A percentile compares a stretch with the other conserved stretches of the same genome.
These are phyloP conservation scores for Geranomyces michiganensis DNA, from an alignment of 192 early-diverging fungal species.

Conservation along the genomic window DNA sequence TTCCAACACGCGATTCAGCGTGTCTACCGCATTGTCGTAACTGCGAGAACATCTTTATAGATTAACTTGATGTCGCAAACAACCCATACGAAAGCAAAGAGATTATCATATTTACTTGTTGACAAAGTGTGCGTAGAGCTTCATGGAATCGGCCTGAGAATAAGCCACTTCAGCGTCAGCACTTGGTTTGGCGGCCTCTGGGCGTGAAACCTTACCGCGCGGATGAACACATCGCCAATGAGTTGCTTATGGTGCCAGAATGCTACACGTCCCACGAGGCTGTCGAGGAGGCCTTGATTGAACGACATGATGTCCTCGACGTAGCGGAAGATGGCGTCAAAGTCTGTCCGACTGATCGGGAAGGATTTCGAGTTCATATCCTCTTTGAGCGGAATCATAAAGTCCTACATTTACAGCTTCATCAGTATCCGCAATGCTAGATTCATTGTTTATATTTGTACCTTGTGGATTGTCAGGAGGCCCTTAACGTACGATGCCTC, in stretches of 20 bases:
- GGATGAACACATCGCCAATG: conserved; percentile 28
- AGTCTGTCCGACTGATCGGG: conserved; percentile 9
- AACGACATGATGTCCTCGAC: conserved; percentile 26
- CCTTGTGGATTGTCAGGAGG: conserved; percentile 32
- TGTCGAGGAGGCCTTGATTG: conserved; percentile 19
- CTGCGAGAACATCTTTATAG: too few species aligned
- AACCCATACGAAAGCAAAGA: not conserved
- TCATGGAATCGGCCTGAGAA: conserved; percentile 29
- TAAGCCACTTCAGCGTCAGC: not conserved
- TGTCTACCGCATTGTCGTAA: conserved; percentile 27
- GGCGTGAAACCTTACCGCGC: conserved; percentile 13
- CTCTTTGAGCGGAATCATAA: conserved; percentile 31
- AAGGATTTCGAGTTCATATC: conserved; percentile 13
- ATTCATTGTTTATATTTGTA: not conserved
- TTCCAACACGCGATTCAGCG: conserved; percentile 15
- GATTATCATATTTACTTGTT: conserved; percentile 17
- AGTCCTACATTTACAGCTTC: conserved; percentile 9
- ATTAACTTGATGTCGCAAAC: not conserved
- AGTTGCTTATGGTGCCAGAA: conserved; percentile 27
- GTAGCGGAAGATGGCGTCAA: conserved; percentile 24
- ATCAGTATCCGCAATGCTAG: not conserved
- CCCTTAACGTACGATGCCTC: conserved; percentile 30
- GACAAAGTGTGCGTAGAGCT: conserved; percentile 29
- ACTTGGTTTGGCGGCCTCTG: not conserved
- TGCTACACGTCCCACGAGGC: conserved; percentile 22